These are phyloP conservation scores for Alliaria petiolata DNA, from an alignment of 345 rosid species.

Conservation along the genomic window DNA sequence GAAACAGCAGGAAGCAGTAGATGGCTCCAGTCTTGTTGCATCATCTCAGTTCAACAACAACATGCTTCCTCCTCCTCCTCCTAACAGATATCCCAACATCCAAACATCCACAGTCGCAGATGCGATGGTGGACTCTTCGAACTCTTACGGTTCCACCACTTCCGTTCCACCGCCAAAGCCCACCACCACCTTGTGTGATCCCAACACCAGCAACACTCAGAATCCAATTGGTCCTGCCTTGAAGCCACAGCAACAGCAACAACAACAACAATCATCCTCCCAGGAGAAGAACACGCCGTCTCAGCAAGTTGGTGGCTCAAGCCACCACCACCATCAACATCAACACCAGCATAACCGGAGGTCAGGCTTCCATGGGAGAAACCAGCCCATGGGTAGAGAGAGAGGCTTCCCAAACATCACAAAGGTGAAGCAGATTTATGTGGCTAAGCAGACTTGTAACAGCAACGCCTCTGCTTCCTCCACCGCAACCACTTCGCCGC, in stretches of 20 bases:
- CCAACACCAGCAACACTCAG: slow-evolving; percentile 25
- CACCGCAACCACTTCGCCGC: neutral
- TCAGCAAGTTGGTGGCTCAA: slow-evolving; percentile 50
- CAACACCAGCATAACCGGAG: slow-evolving; percentile 44
- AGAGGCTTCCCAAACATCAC: slow-evolving; percentile 51
- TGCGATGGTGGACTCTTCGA: slow-evolving; percentile 49
- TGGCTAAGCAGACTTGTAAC: slow-evolving; percentile 72
- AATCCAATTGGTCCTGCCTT: slow-evolving; percentile 33
- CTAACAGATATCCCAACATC: slow-evolving; percentile 50
- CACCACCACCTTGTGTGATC: slow-evolving; percentile 31
- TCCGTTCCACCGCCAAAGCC: slow-evolving; percentile 31
- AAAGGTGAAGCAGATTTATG: slow-evolving; percentile 88
- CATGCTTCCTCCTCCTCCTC: slow-evolving; percentile 47
- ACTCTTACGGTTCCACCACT: slow-evolving; percentile 35
- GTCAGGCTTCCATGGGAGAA: slow-evolving; percentile 69
- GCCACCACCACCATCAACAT: slow-evolving; percentile 31
- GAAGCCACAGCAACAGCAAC: slow-evolving; percentile 18
- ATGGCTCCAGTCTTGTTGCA: slow-evolving; percentile 35
- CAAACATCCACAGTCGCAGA: slow-evolving; percentile 42
- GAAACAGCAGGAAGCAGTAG: slow-evolving; percentile 51
- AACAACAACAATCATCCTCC: slow-evolving; percentile 32
- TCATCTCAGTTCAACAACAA: slow-evolving; percentile 55
- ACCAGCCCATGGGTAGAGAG: slow-evolving; percentile 54
- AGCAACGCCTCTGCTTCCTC: slow-evolving; percentile 32
- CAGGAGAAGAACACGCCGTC: slow-evolving; percentile 49